These are phyloP conservation scores for Pythium oligandrum DNA, from an alignment of 352 stramenopile genomes.

Conservation along the genomic window DNA sequence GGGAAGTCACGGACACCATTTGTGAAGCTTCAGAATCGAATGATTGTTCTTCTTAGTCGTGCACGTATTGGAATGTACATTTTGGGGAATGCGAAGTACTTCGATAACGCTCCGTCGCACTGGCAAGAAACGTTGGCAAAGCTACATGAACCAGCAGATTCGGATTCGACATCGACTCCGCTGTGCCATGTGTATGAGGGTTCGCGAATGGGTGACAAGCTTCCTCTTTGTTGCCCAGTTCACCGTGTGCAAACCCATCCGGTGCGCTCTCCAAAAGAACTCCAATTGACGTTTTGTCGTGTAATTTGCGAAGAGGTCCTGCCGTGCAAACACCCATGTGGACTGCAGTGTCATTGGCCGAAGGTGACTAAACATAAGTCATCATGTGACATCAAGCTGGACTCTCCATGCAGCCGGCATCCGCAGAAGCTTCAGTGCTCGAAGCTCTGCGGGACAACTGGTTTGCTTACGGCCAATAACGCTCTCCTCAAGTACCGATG, in stretches of 20 bases:
- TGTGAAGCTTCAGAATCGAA: constrained; percentile 86
- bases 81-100: constrained; percentile 79
- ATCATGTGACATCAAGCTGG: constrained; percentile 40
- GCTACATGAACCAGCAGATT: constrained; percentile 35
- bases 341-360: constrained; percentile 67
- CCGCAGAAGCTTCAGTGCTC: constrained; percentile 44
- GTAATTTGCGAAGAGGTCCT: constrained; percentile 59
- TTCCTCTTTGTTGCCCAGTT: constrained; percentile 79
- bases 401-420: constrained; percentile 66
- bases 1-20: constrained; percentile 83
- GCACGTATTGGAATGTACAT: constrained; percentile 85
- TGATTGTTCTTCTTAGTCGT: constrained; percentile 87
- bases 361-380: constrained; percentile 52
- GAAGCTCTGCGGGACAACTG: constrained; percentile 28
- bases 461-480: constrained; percentile 19
- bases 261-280: constrained; percentile 19
- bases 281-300: constrained; percentile 67
- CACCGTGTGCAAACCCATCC: constrained; percentile 37
- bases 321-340: constrained; percentile 62
- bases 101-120: constrained; percentile 53
- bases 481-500: constrained; percentile 59
- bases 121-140: constrained; percentile 73
- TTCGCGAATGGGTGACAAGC: constrained; percentile 36
- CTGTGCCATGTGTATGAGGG: constrained; percentile 34
- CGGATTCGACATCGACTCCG: constrained; percentile 29